Evolutionary conservation across 768 basidiomycete species (phyloP), one percentile per base, ranked within the genome.

Genomic region (Tricholoma terreum): DNA sequence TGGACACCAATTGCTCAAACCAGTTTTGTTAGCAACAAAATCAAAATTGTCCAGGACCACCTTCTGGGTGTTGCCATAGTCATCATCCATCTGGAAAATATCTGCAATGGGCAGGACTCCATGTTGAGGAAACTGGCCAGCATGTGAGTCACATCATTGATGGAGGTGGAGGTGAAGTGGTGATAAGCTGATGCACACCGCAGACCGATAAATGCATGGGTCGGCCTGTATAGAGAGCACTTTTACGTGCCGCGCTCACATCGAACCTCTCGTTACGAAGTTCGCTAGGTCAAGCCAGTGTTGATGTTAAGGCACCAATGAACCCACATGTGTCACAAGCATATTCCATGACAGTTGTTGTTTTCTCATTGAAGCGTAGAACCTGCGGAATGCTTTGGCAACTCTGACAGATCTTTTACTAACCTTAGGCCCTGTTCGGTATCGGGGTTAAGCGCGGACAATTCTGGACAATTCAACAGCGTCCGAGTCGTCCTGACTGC

Each of bases 111-210:
- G 71, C 0, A 91, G 73, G 27, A 71, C 69, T 1, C 85, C 89
- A 84, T 57, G n/a, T 83, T 87, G 61, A 91, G 73, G 65, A 84
- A 83, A 36, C 69, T 71, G 1, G 71, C 75, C 21, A 91, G 77
- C 1, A 70, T 69, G n/a, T 71, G 71, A 7, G 88, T 90, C 27
- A 79, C 78, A 3, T 73, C 72, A 5, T 75, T 71, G 59, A 84
- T 75, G 27, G 77, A 77, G n/a, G n/a, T n/a, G n/a, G n/a, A n/a
- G 1, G 70, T 52, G 58, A 90, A 76, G 65, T 90, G 89, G 59
- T 90, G 89, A 62, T 86, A 90, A 2, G 87, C 75, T 42, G 77
- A 75, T 7, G 79, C 74, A 63, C 87, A 90, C 88, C n/a, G n/a
- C 42, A 48, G 66, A 46, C 38, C 34, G 45, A 53, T 30, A 3